Evolutionary conservation across 768 basidiomycete genomes (phyloP), one percentile per base, ranked within the genome.

Genomic region (Mrakia blollopis): DNA sequence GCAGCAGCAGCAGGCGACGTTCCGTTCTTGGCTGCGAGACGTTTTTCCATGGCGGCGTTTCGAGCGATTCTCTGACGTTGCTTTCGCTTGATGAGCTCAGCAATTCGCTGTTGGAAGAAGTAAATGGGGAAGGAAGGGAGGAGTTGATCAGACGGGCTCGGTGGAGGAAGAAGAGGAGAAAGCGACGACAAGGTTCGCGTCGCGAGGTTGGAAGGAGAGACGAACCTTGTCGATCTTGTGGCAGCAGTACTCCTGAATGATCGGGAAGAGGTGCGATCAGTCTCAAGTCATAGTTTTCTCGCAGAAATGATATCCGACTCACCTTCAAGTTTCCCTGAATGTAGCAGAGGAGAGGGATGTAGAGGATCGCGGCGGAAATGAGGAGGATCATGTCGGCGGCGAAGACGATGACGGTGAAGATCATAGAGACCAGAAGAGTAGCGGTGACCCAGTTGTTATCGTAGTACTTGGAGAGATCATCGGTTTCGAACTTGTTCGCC

Each of bases 251-350:
- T 99, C 96, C 91, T 93, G 79, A 23, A 23, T 54, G 35, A 67
- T 25, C 44, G 32, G 23, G 71, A 44, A 2, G 72, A 73, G 35
- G 18, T 7, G 6, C 10, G 21, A 30, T 73, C 57, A 39, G 57
- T 60, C 39, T 57, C 25, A 3, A 6, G 0, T 23, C 37, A 32
- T 18, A 16, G 30, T 70, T 23, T 61, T 14, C 47, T n/a, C 68
- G 23, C 37, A 4, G 25, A 7, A 14, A 2, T 44, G 47, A 50
- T 50, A 18, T 21, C 4, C 44, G 44, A 79, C 85, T 76, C 79
- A 91, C 92, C 90, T 99, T 99, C 72, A 99, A 85, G 84, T 99
- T 99, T 28, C 96, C 97, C 82, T 92, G 92, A 80, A 99, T 98
- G 81, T 96, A 93, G 82, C 91, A 91, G 37, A 99, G 87, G 65